Conservation (phyloP, 2,329 filamentous ascomycete genomes). For the Orbilia oligospora region DNA sequence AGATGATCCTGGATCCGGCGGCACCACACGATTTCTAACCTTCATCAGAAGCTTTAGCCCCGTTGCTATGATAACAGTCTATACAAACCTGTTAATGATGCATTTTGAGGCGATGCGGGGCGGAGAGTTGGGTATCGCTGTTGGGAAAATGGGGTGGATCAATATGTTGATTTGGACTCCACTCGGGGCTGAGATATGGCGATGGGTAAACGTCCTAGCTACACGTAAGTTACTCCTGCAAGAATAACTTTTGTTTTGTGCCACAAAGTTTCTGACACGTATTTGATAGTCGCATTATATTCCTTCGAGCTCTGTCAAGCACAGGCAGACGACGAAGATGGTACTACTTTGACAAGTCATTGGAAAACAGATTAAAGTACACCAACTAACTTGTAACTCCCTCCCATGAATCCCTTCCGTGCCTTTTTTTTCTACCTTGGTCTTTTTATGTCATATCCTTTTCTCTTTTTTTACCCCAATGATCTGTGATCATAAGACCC, state of each 20-base stretch:
- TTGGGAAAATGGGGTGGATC: conserved; percentile 78
- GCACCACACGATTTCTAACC: conserved; percentile 84
- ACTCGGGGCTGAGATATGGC: conserved; percentile 86
- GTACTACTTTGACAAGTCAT: conserved; percentile 80
- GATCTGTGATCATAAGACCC: conserved; percentile 34
- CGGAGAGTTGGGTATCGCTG: conserved; percentile 74
- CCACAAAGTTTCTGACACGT: conserved; percentile 18
- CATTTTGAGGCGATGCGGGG: conserved; percentile 84
- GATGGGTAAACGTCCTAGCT: conserved; percentile 91
- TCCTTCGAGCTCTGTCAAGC: conserved; percentile 82
- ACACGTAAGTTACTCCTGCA: conserved; percentile 71
- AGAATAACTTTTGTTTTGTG: neutral
- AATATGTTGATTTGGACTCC: conserved; percentile 73
- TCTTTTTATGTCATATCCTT: neutral
- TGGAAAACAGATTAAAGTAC: conserved; percentile 88
- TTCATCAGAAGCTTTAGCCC: conserved; percentile 82
- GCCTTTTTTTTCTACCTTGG: neutral
- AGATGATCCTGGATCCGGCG: conserved; percentile 85
- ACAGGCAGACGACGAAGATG: conserved; percentile 84
- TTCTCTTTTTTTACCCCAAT: conserved; percentile 17
- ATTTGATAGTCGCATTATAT: conserved; percentile 78
- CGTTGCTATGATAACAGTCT: conserved; percentile 93
- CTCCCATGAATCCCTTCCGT: too few relatives aligned
- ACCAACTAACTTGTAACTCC: neutral
- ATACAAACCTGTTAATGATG: conserved; percentile 94